A percentile compares a stretch with the other conserved stretches of the same genome.
These are phyloP conservation scores for Neonothopanus nambi DNA, from an alignment of 1,284 basidiomycete genomes.

Conservation along the genomic window DNA sequence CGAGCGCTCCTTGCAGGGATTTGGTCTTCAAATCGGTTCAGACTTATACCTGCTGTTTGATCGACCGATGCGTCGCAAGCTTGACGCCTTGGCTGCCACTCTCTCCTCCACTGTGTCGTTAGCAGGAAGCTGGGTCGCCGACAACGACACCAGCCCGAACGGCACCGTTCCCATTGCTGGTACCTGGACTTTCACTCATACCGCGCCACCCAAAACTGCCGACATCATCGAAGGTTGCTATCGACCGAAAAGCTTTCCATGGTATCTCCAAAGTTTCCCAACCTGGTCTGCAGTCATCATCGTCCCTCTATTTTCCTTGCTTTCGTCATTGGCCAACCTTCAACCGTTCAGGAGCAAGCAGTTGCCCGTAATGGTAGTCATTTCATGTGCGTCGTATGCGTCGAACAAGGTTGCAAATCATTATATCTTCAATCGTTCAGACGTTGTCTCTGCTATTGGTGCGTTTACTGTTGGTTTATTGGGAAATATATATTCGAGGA, in stretches of 20 bases:
- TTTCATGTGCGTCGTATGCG: slow-evolving; percentile 78
- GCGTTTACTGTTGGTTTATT: slow-evolving; percentile 83
- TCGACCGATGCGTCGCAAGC: slow-evolving; percentile 50
- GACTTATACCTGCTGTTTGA: slow-evolving; percentile 85
- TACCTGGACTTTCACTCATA: slow-evolving; percentile 74
- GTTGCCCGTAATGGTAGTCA: slow-evolving; percentile 82
- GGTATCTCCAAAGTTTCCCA: slow-evolving; percentile 81
- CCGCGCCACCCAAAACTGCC: slow-evolving; percentile 38
- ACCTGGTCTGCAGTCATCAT: slow-evolving; percentile 76
- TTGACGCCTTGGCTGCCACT: slow-evolving; percentile 51
- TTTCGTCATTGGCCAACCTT: slow-evolving; percentile 75
- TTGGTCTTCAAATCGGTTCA: slow-evolving; percentile 86
- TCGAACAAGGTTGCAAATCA: slow-evolving; percentile 81
- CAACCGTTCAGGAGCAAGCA: slow-evolving; percentile 74
- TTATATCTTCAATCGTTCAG: slow-evolving; percentile 84
- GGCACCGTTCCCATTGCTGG: slow-evolving; percentile 55
- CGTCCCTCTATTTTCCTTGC: slow-evolving; percentile 78
- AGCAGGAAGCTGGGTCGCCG: slow-evolving; percentile 66
- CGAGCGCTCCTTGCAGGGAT: slow-evolving; percentile 49
- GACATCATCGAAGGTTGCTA: slow-evolving; percentile 69
- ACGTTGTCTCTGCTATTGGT: slow-evolving; percentile 84
- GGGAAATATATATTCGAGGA: slow-evolving; percentile 82
- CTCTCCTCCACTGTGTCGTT: slow-evolving; percentile 52
- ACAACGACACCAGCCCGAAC: slow-evolving; percentile 54
- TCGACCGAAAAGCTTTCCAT: slow-evolving; percentile 62